Conservation (phyloP, 108 stramenopile genomes). For the Nannochloropsis salina region DNA sequence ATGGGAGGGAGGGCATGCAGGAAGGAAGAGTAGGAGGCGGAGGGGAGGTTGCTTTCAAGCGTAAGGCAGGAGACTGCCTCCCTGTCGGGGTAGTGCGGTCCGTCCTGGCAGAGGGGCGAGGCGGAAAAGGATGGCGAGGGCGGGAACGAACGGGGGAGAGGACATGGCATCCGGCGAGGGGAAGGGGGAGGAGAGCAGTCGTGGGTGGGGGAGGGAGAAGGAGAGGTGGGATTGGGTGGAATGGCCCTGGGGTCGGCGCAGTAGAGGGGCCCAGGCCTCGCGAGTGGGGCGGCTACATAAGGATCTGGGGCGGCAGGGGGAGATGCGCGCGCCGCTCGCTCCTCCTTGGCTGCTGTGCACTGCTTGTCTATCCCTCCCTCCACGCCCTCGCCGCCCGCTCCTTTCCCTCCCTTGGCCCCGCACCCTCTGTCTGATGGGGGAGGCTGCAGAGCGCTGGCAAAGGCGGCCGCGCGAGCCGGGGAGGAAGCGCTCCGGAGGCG, state of each 20-base stretch:
- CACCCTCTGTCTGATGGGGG: too few relatives aligned
- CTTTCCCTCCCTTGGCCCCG: too few relatives aligned
- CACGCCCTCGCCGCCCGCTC: too few relatives aligned
- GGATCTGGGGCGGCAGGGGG: too few relatives aligned
- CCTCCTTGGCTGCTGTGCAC: too few relatives aligned
- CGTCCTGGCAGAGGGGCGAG: background rate
- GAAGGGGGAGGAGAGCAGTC: background rate
- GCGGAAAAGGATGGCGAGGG: background rate
- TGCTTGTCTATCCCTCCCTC: too few relatives aligned
- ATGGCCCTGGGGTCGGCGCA: too few relatives aligned
- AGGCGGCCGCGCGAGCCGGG: background rate
- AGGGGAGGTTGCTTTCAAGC: background rate
- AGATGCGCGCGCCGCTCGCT: too few relatives aligned
- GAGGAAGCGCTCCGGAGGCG: background rate
- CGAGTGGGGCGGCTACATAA: too few relatives aligned
- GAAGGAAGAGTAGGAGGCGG: background rate
- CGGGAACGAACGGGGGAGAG: background rate
- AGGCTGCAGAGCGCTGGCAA: background rate
- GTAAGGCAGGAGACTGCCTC: background rate
- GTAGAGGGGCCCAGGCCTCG: too few relatives aligned
- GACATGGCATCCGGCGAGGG: background rate
- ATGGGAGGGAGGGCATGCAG: background rate
- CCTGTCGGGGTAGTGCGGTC: background rate
- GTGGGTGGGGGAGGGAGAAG: background rate
- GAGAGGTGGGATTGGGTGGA: background rate